Conservation (phyloP, 2,329 filamentous ascomycete species). For the Lachnellula hyalina region DNA sequence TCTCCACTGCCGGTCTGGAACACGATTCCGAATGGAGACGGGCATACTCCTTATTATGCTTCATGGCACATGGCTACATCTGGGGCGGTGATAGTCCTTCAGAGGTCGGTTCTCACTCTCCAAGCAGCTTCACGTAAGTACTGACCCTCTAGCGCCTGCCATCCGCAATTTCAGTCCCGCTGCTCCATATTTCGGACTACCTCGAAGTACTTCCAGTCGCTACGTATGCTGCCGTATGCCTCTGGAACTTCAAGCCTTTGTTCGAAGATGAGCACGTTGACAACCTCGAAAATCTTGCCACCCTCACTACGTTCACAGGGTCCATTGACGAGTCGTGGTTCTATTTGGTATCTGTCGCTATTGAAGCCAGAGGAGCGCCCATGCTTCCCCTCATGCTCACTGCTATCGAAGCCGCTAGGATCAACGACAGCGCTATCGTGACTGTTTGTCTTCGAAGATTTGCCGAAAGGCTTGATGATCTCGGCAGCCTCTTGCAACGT, state of each 20-base stretch:
- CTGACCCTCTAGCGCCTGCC: conserved; percentile 52
- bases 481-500: conserved; percentile 70
- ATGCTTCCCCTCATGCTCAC: conserved; percentile 84
- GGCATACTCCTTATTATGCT: conserved; percentile 83
- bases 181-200: conserved; percentile 68
- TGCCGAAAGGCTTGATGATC: conserved; percentile 81
- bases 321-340: conserved; percentile 98
- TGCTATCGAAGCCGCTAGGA: conserved; percentile 75
- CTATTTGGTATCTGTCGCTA: conserved; percentile 90
- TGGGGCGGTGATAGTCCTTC: conserved; percentile 85
- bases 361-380: conserved; percentile 85
- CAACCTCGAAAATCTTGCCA: conserved; percentile 80
- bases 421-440: conserved; percentile 64
- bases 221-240: conserved; percentile 83
- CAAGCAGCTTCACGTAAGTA: neutral
- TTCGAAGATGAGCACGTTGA: conserved; percentile 79
- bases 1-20: conserved; percentile 76
- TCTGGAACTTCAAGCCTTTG: conserved; percentile 96
- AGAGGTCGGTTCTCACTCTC: conserved; percentile 47
- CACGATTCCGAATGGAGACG: conserved; percentile 88
- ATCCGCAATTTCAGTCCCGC: conserved; percentile 74
- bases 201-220: conserved; percentile 89
- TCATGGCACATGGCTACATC: conserved; percentile 92
- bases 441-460: conserved; percentile 73
- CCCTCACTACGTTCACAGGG: conserved; percentile 85